A percentile compares a stretch with the other conserved stretches of the same genome.
Conservation (phyloP, 441 rosid genomes). For the Populus hybrid region DNA sequence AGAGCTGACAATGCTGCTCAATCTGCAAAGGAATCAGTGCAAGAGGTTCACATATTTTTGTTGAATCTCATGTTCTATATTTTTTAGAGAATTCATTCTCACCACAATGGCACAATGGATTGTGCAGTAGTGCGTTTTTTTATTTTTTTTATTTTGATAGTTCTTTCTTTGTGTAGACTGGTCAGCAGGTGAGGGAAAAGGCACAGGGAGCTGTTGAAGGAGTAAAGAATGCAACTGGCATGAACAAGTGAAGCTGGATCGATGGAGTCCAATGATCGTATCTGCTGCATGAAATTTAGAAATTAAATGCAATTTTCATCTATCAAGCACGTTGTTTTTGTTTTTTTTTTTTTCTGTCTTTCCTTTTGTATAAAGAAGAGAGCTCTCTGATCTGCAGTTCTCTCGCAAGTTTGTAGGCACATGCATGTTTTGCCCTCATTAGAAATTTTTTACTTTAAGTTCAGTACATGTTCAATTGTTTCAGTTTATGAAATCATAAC, state of each 20-base stretch:
- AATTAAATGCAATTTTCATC: too few relatives aligned
- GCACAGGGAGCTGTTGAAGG: constrained; percentile 66
- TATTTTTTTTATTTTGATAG: too few relatives aligned
- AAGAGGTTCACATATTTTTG: constrained; percentile 35
- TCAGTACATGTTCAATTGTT: too few relatives aligned
- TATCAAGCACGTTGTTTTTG: too few relatives aligned
- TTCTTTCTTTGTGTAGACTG: constrained; percentile 35
- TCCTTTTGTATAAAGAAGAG: constrained; percentile 11
- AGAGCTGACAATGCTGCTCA: constrained; percentile 57
- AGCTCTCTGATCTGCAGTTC: not conserved
- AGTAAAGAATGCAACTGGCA: constrained; percentile 43
- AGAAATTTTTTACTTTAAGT: too few relatives aligned
- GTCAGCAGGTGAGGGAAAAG: constrained; percentile 49
- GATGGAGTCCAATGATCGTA: too few relatives aligned
- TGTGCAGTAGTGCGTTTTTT: not conserved
- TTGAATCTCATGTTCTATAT: too few relatives aligned
- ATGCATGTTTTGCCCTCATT: too few relatives aligned
- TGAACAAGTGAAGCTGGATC: too few relatives aligned
- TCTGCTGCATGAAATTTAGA: too few relatives aligned
- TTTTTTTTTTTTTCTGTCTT: not conserved
- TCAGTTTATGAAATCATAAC: too few relatives aligned
- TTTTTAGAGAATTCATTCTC: not conserved
- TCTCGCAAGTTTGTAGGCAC: not conserved
- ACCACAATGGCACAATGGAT: not conserved
- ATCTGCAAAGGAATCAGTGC: constrained; percentile 55